Percentiles rank a stretch among this genome's conserved stretches.
Conservation (phyloP, 495 filamentous ascomycete genomes). For the Poronia punctata region DNA sequence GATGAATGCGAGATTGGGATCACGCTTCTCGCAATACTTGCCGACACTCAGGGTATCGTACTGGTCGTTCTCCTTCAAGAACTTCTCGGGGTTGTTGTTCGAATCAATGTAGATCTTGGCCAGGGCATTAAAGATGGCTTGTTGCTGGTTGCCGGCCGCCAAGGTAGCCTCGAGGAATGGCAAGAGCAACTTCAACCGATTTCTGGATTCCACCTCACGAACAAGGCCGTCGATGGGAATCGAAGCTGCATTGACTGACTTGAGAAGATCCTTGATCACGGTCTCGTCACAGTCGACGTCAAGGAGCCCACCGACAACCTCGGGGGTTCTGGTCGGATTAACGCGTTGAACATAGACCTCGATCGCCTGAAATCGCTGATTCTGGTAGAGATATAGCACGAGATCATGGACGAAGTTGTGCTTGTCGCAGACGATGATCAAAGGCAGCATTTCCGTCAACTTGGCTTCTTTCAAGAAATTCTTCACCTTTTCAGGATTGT, state of each 20-base stretch:
- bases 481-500: conserved; percentile 96
- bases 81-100: conserved; percentile 98
- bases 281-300: conserved; percentile 96
- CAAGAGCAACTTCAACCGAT: conserved; percentile 89
- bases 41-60: conserved; percentile 91
- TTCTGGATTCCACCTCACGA: conserved; percentile 86
- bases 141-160: conserved; percentile 88
- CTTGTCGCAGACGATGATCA: conserved; percentile 98
- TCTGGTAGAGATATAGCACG: conserved; percentile 95
- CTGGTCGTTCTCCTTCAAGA: conserved; percentile 95
- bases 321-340: conserved; percentile 87
- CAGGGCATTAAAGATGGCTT: conserved; percentile 95
- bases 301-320: conserved; percentile 89
- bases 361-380: conserved; percentile 99
- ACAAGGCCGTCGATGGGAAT: conserved; percentile 97
- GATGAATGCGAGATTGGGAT: conserved; percentile 94
- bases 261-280: conserved; percentile 91
- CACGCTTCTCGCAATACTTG: conserved; percentile 98
- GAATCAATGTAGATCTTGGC: conserved; percentile 99
- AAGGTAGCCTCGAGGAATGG: conserved; percentile 95
- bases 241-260: conserved; percentile 72
- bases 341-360: conserved; percentile 99
- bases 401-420: conserved; percentile 98
- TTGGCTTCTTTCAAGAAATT: conserved; percentile 98
- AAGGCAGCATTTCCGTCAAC: conserved; percentile 83